phyloP scores from a whole-genome alignment of 768 basidiomycete species.

The Boletus huronensis region DNA sequence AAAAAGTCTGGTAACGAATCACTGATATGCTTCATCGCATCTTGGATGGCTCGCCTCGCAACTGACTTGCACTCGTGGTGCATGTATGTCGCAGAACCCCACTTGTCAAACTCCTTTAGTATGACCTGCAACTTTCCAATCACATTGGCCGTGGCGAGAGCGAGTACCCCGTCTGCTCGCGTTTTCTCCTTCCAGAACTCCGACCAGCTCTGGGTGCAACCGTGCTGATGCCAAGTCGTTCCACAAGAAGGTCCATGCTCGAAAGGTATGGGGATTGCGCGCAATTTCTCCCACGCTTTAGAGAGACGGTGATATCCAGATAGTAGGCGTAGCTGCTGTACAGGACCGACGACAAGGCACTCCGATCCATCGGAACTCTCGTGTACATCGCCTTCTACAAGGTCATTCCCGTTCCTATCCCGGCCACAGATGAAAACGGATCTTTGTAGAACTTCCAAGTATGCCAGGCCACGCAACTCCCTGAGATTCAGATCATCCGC shows the following conservation, averaged over 20 bases:
- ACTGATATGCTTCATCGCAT: constrained; percentile 53
- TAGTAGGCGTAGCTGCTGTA: constrained; percentile 63
- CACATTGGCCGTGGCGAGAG: constrained; percentile 61
- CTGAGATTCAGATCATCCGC: constrained; percentile 67
- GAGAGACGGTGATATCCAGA: constrained; percentile 70
- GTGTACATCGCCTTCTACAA: constrained; percentile 32
- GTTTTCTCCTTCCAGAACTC: constrained; percentile 82
- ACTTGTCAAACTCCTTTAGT: constrained; percentile 64
- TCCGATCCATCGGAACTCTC: constrained; percentile 38
- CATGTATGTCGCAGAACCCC: constrained; percentile 76
- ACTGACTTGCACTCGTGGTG: constrained; percentile 65
- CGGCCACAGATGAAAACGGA: constrained; percentile 32
- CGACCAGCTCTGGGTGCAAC: constrained; percentile 68
- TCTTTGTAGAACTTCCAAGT: constrained; percentile 72
- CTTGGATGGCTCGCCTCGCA: constrained; percentile 55
- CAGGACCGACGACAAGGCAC: constrained; percentile 49
- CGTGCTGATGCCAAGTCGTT: constrained; percentile 69
- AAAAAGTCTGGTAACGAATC: constrained; percentile 65
- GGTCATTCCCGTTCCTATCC: constrained; percentile 10
- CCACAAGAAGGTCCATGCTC: constrained; percentile 62
- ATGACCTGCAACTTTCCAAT: constrained; percentile 60
- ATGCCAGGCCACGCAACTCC: constrained; percentile 58
- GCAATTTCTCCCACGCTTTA: constrained; percentile 61
- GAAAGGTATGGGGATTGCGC: constrained; percentile 54
- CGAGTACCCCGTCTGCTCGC: constrained; percentile 55